A percentile compares a stretch with the other conserved stretches of the same genome.
phyloP scores from a whole-genome alignment of 257 asterid species.

The Coffea eugenioides region DNA sequence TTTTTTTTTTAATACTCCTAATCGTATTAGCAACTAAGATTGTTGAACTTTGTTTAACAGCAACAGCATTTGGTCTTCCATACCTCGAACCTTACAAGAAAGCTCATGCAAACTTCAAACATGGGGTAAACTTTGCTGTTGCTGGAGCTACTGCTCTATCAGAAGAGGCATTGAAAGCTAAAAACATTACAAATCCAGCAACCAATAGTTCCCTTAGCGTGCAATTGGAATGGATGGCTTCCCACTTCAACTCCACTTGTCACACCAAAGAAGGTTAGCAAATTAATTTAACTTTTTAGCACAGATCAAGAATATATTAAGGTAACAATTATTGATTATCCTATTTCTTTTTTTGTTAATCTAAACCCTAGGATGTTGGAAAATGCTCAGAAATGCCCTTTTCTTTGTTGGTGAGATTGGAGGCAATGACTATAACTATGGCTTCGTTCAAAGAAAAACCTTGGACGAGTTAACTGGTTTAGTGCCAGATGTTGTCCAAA shows the following conservation, averaged over 20 bases:
- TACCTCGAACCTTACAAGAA: conserved; percentile 6
- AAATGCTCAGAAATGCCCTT: conserved; percentile 21
- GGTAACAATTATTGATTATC: background rate
- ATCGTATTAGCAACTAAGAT: too few species aligned
- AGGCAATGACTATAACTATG: conserved; percentile 35
- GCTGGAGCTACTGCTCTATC: conserved; percentile 5
- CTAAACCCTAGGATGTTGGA: conserved; percentile 15
- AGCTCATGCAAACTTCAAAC: background rate
- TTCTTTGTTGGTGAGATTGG: conserved; percentile 39
- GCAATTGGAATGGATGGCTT: conserved; percentile 23
- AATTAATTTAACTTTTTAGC: too few species aligned
- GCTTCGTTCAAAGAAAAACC: conserved; percentile 4
- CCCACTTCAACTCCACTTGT: conserved; percentile 14
- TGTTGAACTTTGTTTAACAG: background rate
- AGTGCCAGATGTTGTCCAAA: conserved; percentile 13
- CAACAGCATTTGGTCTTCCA: conserved; percentile 6
- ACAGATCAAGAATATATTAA: background rate
- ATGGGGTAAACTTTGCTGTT: conserved; percentile 13
- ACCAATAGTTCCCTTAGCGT: conserved; percentile 16
- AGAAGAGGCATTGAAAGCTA: background rate
- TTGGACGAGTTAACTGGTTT: background rate
- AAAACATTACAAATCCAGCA: background rate
- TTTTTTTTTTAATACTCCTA: too few species aligned
- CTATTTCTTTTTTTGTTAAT: background rate
- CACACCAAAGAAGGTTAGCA: background rate